Conservation (phyloP, 108 stramenopile species). For the Chaetoceros muelleri region DNA sequence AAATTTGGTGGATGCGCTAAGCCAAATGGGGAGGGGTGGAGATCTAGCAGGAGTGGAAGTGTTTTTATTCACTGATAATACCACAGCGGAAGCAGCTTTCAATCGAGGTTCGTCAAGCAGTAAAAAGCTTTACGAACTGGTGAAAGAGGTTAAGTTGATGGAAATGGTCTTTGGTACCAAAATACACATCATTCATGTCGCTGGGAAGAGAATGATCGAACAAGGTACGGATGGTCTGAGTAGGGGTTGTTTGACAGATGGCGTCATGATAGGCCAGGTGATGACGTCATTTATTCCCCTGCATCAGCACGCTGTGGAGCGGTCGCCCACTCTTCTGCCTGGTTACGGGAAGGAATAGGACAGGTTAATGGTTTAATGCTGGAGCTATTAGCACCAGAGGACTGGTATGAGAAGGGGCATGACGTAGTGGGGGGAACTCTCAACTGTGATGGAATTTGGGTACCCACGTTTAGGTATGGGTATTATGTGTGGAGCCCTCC, state of each 20-base stretch:
- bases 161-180: slow-evolving; percentile 6
- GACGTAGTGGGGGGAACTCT: too few relatives aligned
- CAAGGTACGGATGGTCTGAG: slow-evolving; percentile 28
- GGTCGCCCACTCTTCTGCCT: slow-evolving; percentile 13
- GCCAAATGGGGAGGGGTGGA: not conserved
- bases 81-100: too few relatives aligned
- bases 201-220: slow-evolving; percentile 28
- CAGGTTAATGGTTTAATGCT: not conserved
- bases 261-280: too few relatives aligned
- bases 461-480: too few relatives aligned
- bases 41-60: slow-evolving; percentile 20
- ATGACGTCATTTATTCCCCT: slow-evolving; percentile 19
- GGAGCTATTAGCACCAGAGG: too few relatives aligned
- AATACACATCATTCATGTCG: slow-evolving; percentile 16
- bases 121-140: slow-evolving; percentile 12
- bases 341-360: not conserved
- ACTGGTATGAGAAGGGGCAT: too few relatives aligned
- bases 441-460: too few relatives aligned
- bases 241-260: too few relatives aligned
- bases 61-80: too few relatives aligned
- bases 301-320: slow-evolving; percentile 8
- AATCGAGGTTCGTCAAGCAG: slow-evolving; percentile 25
- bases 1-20: slow-evolving; percentile 12
- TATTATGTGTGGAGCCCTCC: too few relatives aligned
- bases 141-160: slow-evolving; percentile 16